These are phyloP conservation scores for Tylopilus plumbeoviolaceoides DNA, from an alignment of 768 basidiomycete species.

Conservation along the genomic window DNA sequence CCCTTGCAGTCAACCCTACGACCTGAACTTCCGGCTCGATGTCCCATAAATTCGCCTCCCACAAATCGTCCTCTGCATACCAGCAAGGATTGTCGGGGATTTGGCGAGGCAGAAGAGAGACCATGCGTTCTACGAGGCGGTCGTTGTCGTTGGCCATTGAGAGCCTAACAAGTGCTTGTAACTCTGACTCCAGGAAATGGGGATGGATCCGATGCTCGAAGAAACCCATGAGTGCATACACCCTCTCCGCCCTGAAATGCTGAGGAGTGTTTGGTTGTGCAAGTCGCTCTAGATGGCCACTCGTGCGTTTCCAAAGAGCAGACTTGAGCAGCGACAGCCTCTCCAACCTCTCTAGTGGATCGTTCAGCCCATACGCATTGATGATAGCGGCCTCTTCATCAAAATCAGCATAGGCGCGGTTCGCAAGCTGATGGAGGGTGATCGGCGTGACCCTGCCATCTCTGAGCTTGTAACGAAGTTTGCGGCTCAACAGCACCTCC, in stretches of 20 bases:
- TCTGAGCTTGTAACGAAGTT: too few species aligned
- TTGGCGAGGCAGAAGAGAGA: slow-evolving; percentile 11
- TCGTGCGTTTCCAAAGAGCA: slow-evolving; percentile 23
- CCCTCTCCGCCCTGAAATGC: too few species aligned
- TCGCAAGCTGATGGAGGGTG: too few species aligned
- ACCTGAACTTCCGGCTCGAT: too few species aligned
- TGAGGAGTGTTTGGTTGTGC: neutral
- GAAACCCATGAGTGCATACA: too few species aligned
- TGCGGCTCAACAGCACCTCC: too few species aligned
- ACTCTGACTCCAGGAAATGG: slow-evolving; percentile 17
- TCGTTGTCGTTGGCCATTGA: slow-evolving; percentile 16
- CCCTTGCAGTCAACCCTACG: too few species aligned
- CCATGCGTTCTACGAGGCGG: slow-evolving; percentile 18
- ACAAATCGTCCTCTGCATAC: slow-evolving; percentile 3
- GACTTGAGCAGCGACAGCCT: slow-evolving; percentile 18
- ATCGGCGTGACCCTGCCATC: too few species aligned
- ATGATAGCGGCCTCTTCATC: slow-evolving; percentile 22
- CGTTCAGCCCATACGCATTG: slow-evolving; percentile 17
- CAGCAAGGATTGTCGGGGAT: slow-evolving; percentile 4
- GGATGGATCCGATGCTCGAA: too few species aligned
- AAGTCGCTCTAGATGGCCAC: neutral
- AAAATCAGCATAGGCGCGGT: too few species aligned
- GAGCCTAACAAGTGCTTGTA: slow-evolving; percentile 17
- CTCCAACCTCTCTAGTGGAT: slow-evolving; percentile 24
- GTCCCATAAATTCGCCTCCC: too few species aligned